A percentile compares a stretch with the other conserved stretches of the same genome.
phyloP scores from a whole-genome alignment of 257 asterid genomes.

The Plantago major region DNA sequence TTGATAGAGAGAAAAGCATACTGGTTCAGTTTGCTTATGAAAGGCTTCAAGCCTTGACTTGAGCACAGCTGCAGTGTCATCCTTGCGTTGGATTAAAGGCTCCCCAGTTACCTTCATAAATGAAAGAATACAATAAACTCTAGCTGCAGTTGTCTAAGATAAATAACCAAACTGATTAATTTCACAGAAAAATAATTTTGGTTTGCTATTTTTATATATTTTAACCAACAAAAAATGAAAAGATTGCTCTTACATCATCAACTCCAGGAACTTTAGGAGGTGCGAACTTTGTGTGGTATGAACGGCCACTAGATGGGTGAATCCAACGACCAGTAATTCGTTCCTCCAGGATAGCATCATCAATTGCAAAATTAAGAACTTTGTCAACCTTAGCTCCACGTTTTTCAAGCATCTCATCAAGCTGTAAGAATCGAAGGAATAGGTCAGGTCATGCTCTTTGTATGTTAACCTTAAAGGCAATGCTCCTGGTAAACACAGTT shows the following conservation, averaged over 20 bases:
- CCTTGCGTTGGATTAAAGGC: slow-evolving; percentile 88
- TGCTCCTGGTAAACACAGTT: slow-evolving; percentile 9
- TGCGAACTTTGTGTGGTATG: slow-evolving; percentile 79
- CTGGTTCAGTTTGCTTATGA: slow-evolving; percentile 91
- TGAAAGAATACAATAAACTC: slow-evolving; percentile 22
- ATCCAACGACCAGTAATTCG: slow-evolving; percentile 98
- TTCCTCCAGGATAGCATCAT: slow-evolving; percentile 92
- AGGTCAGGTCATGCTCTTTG: slow-evolving; percentile 12
- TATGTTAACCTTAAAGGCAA: neutral
- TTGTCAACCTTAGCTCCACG: slow-evolving; percentile 81
- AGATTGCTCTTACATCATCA: slow-evolving; percentile 42
- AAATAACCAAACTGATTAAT: slow-evolving; percentile 2
- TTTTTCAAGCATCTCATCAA: slow-evolving; percentile 90
- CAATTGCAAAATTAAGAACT: slow-evolving; percentile 91
- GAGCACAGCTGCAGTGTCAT: slow-evolving; percentile 87
- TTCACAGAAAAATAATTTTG: neutral
- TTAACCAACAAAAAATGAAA: neutral
- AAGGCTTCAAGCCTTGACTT: slow-evolving; percentile 93
- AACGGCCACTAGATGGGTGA: slow-evolving; percentile 91
- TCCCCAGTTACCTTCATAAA: slow-evolving; percentile 66
- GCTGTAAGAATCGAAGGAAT: slow-evolving; percentile 38
- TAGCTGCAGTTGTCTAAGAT: slow-evolving; percentile 2
- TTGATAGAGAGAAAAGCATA: slow-evolving; percentile 24
- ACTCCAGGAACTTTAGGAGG: slow-evolving; percentile 75
- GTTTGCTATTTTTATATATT: neutral